A percentile compares a stretch with the other conserved stretches of the same genome.
Evolutionary conservation across 169 alveolate genomes (phyloP).

Genomic region (Eimeria necatrix): DNA sequence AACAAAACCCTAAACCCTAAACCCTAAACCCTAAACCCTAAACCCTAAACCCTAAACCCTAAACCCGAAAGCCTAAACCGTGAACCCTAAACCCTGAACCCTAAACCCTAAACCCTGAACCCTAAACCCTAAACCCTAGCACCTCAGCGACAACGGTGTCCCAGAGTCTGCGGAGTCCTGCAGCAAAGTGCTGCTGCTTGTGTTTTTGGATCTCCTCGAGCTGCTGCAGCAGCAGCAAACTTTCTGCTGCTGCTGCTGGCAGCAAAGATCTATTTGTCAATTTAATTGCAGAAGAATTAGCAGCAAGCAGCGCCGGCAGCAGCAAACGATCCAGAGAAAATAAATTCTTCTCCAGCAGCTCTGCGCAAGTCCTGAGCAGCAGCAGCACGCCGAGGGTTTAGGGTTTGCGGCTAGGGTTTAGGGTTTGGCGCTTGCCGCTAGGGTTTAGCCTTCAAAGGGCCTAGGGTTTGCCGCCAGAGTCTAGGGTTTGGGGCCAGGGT

Average conservation of each 20-base stretch:
- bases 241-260: slow-evolving; percentile 78
- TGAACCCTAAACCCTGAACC: neutral
- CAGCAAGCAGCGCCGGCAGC: neutral
- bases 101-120: neutral
- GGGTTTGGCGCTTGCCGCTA: neutral
- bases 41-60: too few species aligned
- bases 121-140: neutral
- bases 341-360: slow-evolving; percentile 77
- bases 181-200: slow-evolving; percentile 83
- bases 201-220: slow-evolving; percentile 85
- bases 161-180: slow-evolving; percentile 80
- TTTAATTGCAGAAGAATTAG: slow-evolving; percentile 29
- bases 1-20: too few species aligned
- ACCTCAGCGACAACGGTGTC: slow-evolving; percentile 77
- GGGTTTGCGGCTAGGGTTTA: neutral
- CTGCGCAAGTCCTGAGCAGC: slow-evolving; percentile 67
- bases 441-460: neutral
- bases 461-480: neutral
- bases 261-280: slow-evolving; percentile 82
- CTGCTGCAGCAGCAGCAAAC: slow-evolving; percentile 82
- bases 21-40: too few species aligned
- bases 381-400: neutral
- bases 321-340: slow-evolving; percentile 44
- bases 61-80: neutral
- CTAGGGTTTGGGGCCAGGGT: too few species aligned